phyloP scores from a whole-genome alignment of 208 protist species.

The Acanthamoeba healyi region DNA sequence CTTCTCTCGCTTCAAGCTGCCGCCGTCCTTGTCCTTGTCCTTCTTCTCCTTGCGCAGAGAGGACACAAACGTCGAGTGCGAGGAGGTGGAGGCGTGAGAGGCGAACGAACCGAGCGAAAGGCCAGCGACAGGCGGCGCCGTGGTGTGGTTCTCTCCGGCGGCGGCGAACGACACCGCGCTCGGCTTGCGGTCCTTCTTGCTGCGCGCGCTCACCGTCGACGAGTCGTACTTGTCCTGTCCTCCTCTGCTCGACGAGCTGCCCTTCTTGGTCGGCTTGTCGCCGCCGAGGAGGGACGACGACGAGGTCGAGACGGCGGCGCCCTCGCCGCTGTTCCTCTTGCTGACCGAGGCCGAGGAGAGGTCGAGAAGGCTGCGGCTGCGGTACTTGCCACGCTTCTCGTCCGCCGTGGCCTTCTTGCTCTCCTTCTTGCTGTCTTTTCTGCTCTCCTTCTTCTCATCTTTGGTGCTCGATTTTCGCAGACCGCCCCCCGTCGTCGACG shows the following conservation, averaged over 20 bases:
- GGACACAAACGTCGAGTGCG: not conserved
- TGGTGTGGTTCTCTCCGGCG: not conserved
- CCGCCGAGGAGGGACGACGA: not conserved
- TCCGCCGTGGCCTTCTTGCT: not conserved
- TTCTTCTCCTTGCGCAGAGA: not conserved
- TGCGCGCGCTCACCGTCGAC: not conserved
- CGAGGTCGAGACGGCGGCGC: not conserved
- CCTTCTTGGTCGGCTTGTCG: not conserved
- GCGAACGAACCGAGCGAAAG: not conserved
- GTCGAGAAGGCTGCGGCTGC: constrained; percentile 5
- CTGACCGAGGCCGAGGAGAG: not conserved
- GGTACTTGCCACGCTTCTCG: constrained; percentile 36
- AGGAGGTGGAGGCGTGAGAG: not conserved
- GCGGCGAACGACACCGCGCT: not conserved
- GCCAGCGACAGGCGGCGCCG: not conserved
- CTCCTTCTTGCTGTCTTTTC: not conserved
- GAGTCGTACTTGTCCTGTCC: constrained; percentile 7
- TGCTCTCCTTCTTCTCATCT: not conserved
- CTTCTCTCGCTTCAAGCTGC: not conserved
- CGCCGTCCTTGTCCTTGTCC: not conserved
- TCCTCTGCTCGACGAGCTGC: not conserved
- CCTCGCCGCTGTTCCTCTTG: not conserved
- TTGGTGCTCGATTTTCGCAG: not conserved
- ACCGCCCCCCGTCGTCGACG: not conserved
- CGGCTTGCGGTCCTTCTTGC: not conserved